Percentiles rank a stretch among this genome's conserved stretches.
Conservation (phyloP, 2,329 filamentous ascomycete genomes). For the Allantophomopsis cytisporea region DNA sequence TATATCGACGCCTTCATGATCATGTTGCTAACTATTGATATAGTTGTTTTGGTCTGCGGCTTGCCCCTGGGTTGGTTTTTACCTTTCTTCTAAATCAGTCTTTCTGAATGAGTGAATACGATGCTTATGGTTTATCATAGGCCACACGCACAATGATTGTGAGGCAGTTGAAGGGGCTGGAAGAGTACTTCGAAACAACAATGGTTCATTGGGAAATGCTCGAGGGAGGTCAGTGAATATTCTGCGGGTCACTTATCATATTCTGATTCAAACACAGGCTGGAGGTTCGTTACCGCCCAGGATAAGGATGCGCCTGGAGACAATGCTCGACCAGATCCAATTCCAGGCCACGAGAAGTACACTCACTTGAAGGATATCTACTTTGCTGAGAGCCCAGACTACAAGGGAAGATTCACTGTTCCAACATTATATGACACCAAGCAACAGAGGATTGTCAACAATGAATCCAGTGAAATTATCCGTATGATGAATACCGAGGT, state of each 20-base stretch:
- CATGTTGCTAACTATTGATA: conserved; percentile 47
- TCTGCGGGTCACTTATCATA: too few species aligned
- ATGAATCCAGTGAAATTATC: conserved; percentile 75
- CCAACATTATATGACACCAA: conserved; percentile 55
- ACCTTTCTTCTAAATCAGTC: too few species aligned
- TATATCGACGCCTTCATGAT: conserved; percentile 48
- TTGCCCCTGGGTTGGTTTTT: conserved; percentile 11
- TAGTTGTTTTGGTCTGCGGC: conserved; percentile 17
- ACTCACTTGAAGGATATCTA: conserved; percentile 56
- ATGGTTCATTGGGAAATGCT: conserved; percentile 48
- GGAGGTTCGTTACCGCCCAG: conserved; percentile 48
- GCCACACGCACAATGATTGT: conserved; percentile 62
- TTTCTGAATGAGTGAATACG: too few species aligned
- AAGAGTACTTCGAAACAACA: conserved; percentile 56
- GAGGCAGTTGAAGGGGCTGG: conserved; percentile 80
- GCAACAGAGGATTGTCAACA: conserved; percentile 60
- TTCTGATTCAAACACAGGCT: conserved; percentile 24
- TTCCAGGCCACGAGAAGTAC: conserved; percentile 48
- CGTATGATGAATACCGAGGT: conserved; percentile 66
- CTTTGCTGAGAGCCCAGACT: conserved; percentile 50
- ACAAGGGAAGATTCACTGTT: conserved; percentile 56
- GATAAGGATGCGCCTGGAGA: conserved; percentile 42
- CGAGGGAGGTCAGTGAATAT: conserved; percentile 26
- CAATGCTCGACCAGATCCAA: conserved; percentile 49
- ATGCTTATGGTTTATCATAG: too few species aligned